A percentile compares a stretch with the other conserved stretches of the same genome.
Conservation (phyloP, 176 grass and related monocot genomes). For the Lolium multiflorum region DNA sequence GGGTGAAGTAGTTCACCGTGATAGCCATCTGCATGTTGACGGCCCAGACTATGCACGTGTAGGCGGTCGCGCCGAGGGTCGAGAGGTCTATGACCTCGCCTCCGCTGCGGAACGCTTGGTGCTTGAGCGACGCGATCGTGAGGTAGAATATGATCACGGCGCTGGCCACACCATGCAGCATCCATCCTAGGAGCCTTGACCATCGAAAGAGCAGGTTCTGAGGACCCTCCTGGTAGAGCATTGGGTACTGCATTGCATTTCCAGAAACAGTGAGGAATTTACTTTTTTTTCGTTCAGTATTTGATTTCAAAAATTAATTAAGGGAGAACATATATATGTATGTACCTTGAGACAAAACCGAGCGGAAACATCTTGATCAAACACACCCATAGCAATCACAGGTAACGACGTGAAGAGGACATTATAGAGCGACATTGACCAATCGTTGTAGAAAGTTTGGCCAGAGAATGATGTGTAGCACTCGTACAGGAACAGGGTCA, state of each 20-base stretch:
- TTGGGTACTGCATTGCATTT: conserved; percentile 66
- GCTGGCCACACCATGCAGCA: conserved; percentile 61
- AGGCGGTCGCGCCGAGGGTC: conserved; percentile 54
- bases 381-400: conserved; percentile 80
- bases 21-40: conserved; percentile 80
- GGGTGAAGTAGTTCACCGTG: conserved; percentile 78
- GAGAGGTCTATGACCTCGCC: conserved; percentile 60
- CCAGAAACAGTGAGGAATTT: not conserved
- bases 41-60: conserved; percentile 77
- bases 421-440: conserved; percentile 68
- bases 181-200: conserved; percentile 77
- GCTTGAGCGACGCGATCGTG: conserved; percentile 26
- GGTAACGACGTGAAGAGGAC: conserved; percentile 87
- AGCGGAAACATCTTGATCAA: conserved; percentile 90
- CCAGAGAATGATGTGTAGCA: conserved; percentile 71
- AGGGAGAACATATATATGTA: not conserved
- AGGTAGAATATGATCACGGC: conserved; percentile 80
- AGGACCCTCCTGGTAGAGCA: conserved; percentile 92
- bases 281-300: not conserved
- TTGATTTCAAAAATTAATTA: not conserved
- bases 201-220: conserved; percentile 84
- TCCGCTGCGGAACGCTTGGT: conserved; percentile 60
- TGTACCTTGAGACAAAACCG: conserved; percentile 79
- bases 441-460: conserved; percentile 75
- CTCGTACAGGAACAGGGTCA: conserved; percentile 85